Evolutionary conservation across 768 basidiomycete species (phyloP), one percentile per base, ranked within the genome.

Genomic region (Pleurotus ostreatus): DNA sequence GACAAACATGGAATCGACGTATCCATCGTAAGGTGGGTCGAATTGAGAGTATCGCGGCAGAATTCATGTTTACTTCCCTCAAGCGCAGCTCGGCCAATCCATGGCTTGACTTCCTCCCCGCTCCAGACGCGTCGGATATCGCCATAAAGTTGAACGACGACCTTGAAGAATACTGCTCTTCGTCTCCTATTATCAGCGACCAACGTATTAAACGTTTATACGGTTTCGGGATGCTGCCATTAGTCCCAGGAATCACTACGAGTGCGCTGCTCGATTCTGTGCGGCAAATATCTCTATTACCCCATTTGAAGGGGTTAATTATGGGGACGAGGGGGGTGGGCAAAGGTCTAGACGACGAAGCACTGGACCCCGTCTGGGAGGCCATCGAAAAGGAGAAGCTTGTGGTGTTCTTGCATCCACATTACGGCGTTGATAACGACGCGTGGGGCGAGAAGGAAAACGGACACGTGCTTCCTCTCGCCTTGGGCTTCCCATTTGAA

Each of bases 401-500:
- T 7, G 86, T 91, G 18, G 81, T 89, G 18, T 94, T 94, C 73
- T 67, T 94, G 26, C 92, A 93, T 62, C 92, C 91, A 6, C 92
- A 94, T 67, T 94, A 94, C 65, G 89, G 90, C 9, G 81, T 94
- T 20, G 86, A 86, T 61, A 70, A 71, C n/a, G 79, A 78, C 45
- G 83, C 81, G 3, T 94, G 89, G 79, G 92, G 92, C 1, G 78
- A 84, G 55, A 82, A 76, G 58, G 80, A 85, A 41, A 94, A 94
- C 61, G 93, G 93, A 0, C 93, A 94, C 60, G 93, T 93, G 39
- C 81, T 95, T 25, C 88, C 92, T 2, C 80, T 94, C 51, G 89
- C 91, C 0, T 77, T 93, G 13, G 92, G 93, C 1, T 94, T 95
- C 70, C 92, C 92, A 2, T 88, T 94, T 63, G 93, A 94, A 72